Evolutionary conservation across 192 early-diverging fungal species (phyloP), one percentile per base, ranked within the genome.

Genomic region (Coemansia sp.): DNA sequence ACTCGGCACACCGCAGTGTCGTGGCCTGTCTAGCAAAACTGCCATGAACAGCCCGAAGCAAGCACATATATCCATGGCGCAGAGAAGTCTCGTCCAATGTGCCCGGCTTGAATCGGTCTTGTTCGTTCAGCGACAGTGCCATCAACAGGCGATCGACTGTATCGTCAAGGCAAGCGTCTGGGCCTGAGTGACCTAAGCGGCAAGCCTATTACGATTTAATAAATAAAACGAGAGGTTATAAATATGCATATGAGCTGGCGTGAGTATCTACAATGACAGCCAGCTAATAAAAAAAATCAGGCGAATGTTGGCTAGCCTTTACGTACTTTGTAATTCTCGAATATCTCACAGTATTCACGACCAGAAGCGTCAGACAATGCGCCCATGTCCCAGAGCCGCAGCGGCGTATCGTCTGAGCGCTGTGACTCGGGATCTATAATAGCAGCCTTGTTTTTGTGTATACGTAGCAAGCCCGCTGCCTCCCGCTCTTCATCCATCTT

Each of bases 321-420:
- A 70, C 65, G 67, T 67, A 70, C 67, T 66, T 70, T 73, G 46
- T 70, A 78, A 43, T 63, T 68, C 61, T 78, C 67, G 66, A 78
- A 78, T 51, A 78, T 73, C 24, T 71, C 55, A 36, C 76, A 78
- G 31, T 70, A 78, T 27, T 63, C 63, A 44, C 27, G 36, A 18
- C 57, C 68, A 16, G 68, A 41, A n/a, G 65, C 65, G 33, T 27
- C 33, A 24, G 66, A 60, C 31, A 62, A 47, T 11, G 72, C 66
- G 16, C 67, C 72, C 64, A 79, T 29, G 29, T 61, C 34, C 76
- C 76, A 78, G n/a, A 78, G 63, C 44, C 34, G 66, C 36, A 40
- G 13, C 24, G 36, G 12, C 54, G 54, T 33, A 15, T 33, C 13
- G 54, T 61, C 55, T 5, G 55, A 66, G 18, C 29, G 11, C 51